Percentiles rank a stretch among this genome's conserved stretches.
These are phyloP conservation scores for Leccinum laetum DNA, from an alignment of 1,284 basidiomycete genomes.

Conservation along the genomic window DNA sequence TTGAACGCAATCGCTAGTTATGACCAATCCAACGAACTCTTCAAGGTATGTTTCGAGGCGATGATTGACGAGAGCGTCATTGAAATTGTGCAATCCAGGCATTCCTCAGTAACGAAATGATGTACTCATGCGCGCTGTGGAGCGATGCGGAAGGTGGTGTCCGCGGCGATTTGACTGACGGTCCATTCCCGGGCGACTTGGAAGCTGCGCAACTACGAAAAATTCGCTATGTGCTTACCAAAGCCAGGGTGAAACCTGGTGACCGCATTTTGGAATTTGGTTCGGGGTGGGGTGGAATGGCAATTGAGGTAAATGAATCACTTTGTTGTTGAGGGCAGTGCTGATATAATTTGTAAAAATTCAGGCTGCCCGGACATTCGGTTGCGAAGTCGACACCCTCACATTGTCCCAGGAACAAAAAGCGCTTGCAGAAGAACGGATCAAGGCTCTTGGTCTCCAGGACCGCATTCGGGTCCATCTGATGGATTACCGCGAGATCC, in stretches of 20 bases:
- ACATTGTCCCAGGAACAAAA: constrained; percentile 90
- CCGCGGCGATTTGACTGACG: constrained; percentile 58
- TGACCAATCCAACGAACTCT: constrained; percentile 84
- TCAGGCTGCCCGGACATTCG: constrained; percentile 66
- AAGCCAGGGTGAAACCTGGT: constrained; percentile 75
- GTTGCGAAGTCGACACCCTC: constrained; percentile 85
- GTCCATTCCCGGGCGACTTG: constrained; percentile 61
- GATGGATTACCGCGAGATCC: constrained; percentile 85
- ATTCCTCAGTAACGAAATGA: constrained; percentile 89
- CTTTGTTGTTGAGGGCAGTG: neutral
- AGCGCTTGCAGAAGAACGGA: constrained; percentile 79
- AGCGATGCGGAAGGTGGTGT: constrained; percentile 70
- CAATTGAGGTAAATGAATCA: constrained; percentile 68
- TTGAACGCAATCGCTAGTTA: constrained; percentile 89
- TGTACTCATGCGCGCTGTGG: constrained; percentile 90
- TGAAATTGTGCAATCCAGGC: constrained; percentile 43
- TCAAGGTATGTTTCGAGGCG: constrained; percentile 49
- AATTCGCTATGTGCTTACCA: constrained; percentile 74
- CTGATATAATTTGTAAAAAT: constrained; percentile 10
- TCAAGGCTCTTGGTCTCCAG: constrained; percentile 70
- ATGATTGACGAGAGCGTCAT: constrained; percentile 27
- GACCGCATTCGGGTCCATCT: constrained; percentile 80
- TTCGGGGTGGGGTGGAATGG: constrained; percentile 90
- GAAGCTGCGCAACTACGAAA: constrained; percentile 84
- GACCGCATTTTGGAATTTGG: constrained; percentile 88